These are phyloP conservation scores for Echinochloa phyllopogon DNA, from an alignment of 176 grass and related monocot species.

Conservation along the genomic window DNA sequence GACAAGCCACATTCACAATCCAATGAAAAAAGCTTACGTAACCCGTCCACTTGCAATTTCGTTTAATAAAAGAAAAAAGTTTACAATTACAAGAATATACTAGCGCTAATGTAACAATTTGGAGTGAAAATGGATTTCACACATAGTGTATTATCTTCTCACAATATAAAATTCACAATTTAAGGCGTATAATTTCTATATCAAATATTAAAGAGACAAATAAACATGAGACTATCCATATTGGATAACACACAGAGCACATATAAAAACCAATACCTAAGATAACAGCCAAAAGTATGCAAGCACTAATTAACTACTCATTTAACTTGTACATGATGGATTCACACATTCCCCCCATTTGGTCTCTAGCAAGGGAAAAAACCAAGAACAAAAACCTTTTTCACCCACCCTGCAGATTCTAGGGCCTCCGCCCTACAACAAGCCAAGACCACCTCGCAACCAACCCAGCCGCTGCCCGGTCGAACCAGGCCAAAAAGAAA, in stretches of 20 bases:
- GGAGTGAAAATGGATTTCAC: not conserved
- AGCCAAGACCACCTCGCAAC: not conserved
- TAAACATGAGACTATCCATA: not conserved
- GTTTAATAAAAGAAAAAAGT: not conserved
- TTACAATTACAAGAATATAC: not conserved
- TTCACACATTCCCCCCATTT: not conserved
- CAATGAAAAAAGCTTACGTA: not conserved
- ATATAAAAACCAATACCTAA: not conserved
- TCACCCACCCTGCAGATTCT: not conserved
- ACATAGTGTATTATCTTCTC: too few species aligned
- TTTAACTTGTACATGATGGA: not conserved
- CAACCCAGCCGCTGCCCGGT: not conserved
- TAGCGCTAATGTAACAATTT: not conserved
- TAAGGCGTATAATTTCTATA: not conserved
- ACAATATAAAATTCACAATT: not conserved
- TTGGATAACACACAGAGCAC: not conserved
- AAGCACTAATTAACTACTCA: not conserved
- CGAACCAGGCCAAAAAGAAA: not conserved
- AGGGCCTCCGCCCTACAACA: not conserved
- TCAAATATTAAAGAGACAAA: not conserved
- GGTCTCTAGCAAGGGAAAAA: not conserved
- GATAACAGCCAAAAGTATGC: not conserved
- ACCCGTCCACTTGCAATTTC: not conserved
- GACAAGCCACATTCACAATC: not conserved
- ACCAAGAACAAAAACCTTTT: not conserved